These are phyloP conservation scores for Xylariaceae sp. DNA, from an alignment of 2,329 filamentous ascomycete genomes.

Conservation along the genomic window DNA sequence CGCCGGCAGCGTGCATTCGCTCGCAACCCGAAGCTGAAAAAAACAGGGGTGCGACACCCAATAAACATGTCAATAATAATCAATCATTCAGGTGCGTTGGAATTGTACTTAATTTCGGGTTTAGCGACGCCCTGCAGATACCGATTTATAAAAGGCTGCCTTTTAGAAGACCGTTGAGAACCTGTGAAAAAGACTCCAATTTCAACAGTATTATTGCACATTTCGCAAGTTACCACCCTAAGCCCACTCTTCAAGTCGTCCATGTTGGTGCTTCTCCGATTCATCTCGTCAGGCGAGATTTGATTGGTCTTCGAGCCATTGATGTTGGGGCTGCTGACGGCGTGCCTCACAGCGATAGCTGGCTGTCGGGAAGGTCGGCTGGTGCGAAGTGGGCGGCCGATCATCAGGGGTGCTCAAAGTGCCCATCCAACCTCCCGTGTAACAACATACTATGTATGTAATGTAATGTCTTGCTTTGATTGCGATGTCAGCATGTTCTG, in stretches of 20 bases:
- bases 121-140: neutral
- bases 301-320: neutral
- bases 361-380: slow-evolving; percentile 4
- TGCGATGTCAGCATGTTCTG: no score
- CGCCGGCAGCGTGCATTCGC: neutral
- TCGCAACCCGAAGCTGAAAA: slow-evolving; percentile 13
- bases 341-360: neutral
- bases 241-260: neutral
- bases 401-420: no score
- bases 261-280: neutral
- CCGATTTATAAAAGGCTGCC: neutral
- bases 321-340: slow-evolving; percentile 6
- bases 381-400: no score
- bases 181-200: no score
- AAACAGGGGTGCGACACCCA: neutral
- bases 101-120: neutral
- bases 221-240: no score
- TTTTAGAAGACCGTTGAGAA: no score
- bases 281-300: neutral
- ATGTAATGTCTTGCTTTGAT: no score
- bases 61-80: no score
- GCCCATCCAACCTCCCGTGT: no score
- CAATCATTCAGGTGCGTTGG: neutral
- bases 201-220: no score
- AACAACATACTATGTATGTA: no score